Evolutionary conservation across 2,329 filamentous ascomycete genomes (phyloP), one percentile per base, ranked within the genome.

Genomic region (Exophiala lecanii-corni): DNA sequence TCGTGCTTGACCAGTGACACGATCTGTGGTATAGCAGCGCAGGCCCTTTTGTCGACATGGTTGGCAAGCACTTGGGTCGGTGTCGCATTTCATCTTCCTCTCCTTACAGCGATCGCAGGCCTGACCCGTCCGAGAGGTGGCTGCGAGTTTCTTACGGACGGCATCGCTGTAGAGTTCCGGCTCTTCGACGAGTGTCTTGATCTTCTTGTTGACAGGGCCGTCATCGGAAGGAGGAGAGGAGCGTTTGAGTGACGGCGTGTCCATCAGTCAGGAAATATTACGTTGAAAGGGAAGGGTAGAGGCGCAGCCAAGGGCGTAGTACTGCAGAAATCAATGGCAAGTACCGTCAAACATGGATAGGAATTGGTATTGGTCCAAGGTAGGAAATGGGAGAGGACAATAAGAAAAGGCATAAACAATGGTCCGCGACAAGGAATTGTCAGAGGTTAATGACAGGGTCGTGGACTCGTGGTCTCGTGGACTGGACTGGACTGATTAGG

Each of bases 81-180:
- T 83, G 69, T 94, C 88, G 72, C 88, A 94, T 60, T 86, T 80
- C 57, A 94, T 94, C 67, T 94, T 94, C 55, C 88, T 80, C 45
- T 88, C 74, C 84, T 87, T 92, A 74, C 88, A 94, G 43, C 88
- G 76, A 66, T 94, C 87, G 72, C 87, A 94, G 21, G 87, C 87
- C 67, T 94, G 87, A 7, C 87, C 87, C 0, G 87, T 94, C 44
- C 79, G 70, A 50, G 73, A 74, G 43, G 68, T 68, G 39, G 68
- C 65, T 41, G 78, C 64, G 55, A 72, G 72, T 63, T 76, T 75
- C 63, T 71, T 75, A 17, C 53, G 53, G 35, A 74, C 71, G 10
- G 66, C 62, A 45, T 63, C 58, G 39, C 65, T 68, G 53, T 68
- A 70, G 43, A 68, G 64, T 17, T 62, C 57, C 15, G 63, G 50